These are phyloP conservation scores for Teratosphaeria pseudoeucalypti DNA, from an alignment of 2,329 filamentous ascomycete species.

Conservation along the genomic window DNA sequence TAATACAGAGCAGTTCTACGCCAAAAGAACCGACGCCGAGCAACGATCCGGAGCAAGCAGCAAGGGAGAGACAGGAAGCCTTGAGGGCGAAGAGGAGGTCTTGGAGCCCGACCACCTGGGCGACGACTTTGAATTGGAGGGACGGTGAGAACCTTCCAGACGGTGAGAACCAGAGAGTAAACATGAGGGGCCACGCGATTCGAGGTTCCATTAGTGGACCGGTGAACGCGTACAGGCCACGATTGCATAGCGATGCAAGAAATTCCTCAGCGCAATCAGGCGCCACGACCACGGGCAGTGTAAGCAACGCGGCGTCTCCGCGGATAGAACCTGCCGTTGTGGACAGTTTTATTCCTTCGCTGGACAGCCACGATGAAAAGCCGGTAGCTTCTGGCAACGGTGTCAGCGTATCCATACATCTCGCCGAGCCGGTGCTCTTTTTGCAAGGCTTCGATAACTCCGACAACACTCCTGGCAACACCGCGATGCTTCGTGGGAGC, in stretches of 20 bases:
- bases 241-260: slow-evolving; percentile 30
- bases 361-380: slow-evolving; percentile 43
- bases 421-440: slow-evolving; percentile 73
- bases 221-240: slow-evolving; percentile 30
- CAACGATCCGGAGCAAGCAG: slow-evolving; percentile 1
- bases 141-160: slow-evolving; percentile 3
- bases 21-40: background rate
- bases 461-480: slow-evolving; percentile 52
- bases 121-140: slow-evolving; percentile 12
- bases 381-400: slow-evolving; percentile 71
- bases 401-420: slow-evolving; percentile 59
- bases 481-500: slow-evolving; percentile 76
- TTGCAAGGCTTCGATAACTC: slow-evolving; percentile 69
- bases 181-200: slow-evolving; percentile 28
- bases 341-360: slow-evolving; percentile 17
- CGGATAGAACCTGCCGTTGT: slow-evolving; percentile 9
- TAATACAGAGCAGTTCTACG: slow-evolving; percentile 24
- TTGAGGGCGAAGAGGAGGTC: slow-evolving; percentile 17
- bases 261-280: slow-evolving; percentile 20
- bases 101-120: slow-evolving; percentile 20
- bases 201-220: slow-evolving; percentile 32
- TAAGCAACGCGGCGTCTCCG: slow-evolving; percentile 7
- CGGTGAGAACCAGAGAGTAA: slow-evolving; percentile 15
- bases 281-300: slow-evolving; percentile 4
- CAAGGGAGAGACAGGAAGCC: slow-evolving; percentile 4